A percentile compares a stretch with the other conserved stretches of the same genome.
Conservation (phyloP, 202 grass and related monocot species). For the Digitaria exilis region DNA sequence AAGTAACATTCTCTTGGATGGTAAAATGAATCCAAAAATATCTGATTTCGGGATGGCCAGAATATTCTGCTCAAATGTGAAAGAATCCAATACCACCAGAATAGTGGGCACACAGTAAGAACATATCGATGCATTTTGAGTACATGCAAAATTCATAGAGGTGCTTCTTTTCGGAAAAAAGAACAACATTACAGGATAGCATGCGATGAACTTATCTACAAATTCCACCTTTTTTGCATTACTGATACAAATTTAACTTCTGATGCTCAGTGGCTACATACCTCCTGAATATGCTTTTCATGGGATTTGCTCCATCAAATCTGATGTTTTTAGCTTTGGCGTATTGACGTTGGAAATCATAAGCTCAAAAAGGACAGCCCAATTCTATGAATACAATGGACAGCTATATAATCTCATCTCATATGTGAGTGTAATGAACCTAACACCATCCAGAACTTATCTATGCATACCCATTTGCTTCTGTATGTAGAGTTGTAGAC, state of each 20-base stretch:
- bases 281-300: conserved; percentile 60
- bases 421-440: conserved; percentile 48
- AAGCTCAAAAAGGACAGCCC: conserved; percentile 45
- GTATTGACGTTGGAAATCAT: conserved; percentile 54
- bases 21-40: conserved; percentile 72
- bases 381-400: conserved; percentile 42
- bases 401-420: conserved; percentile 48
- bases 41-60: conserved; percentile 81
- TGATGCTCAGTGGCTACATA: conserved; percentile 49
- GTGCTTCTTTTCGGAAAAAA: background rate
- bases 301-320: conserved; percentile 55
- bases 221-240: conserved; percentile 4
- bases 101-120: conserved; percentile 66
- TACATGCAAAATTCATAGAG: background rate
- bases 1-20: conserved; percentile 77
- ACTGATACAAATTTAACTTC: conserved; percentile 8
- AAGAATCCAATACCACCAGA: conserved; percentile 45
- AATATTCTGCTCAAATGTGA: conserved; percentile 58
- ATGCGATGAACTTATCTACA: conserved; percentile 41
- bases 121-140: background rate
- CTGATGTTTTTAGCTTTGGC: conserved; percentile 57
- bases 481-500: background rate
- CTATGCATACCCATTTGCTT: conserved; percentile 2
- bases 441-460: conserved; percentile 2
- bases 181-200: background rate